phyloP scores from a whole-genome alignment of 164 flowering plant genomes.

The Hamamelis virginiana region DNA sequence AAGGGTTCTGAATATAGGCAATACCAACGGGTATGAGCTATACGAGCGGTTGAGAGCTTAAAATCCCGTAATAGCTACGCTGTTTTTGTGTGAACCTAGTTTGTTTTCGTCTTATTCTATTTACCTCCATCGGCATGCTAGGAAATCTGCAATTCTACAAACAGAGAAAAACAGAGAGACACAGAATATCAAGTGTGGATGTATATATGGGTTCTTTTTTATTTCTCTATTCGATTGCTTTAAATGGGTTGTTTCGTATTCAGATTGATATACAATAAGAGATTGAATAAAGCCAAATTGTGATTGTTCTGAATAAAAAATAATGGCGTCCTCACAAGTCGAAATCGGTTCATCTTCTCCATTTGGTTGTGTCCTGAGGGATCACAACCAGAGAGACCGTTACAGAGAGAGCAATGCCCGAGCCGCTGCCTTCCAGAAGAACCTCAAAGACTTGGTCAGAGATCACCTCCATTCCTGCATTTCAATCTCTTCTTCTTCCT shows the following conservation, averaged over 20 bases:
- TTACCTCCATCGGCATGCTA: too few relatives aligned
- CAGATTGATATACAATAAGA: background rate
- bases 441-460: conserved; percentile 47
- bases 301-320: conserved; percentile 8
- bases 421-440: conserved; percentile 34
- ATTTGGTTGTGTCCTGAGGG: conserved; percentile 47
- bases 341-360: conserved; percentile 52
- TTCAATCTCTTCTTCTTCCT: conserved; percentile 8
- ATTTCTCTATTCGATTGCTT: background rate
- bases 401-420: conserved; percentile 30
- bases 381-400: conserved; percentile 29
- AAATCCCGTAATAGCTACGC: too few relatives aligned
- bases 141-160: too few relatives aligned
- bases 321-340: conserved; percentile 65
- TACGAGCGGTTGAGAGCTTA: background rate
- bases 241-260: conserved; percentile 3
- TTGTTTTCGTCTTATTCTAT: too few relatives aligned
- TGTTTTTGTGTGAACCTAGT: too few relatives aligned
- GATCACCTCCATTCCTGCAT: conserved; percentile 33
- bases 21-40: background rate
- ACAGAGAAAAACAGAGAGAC: background rate
- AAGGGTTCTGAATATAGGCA: too few relatives aligned
- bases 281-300: background rate
- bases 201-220: background rate
- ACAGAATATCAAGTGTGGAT: background rate